Conservation (phyloP, 768 basidiomycete species). For the Boletus subcaerulescens region DNA sequence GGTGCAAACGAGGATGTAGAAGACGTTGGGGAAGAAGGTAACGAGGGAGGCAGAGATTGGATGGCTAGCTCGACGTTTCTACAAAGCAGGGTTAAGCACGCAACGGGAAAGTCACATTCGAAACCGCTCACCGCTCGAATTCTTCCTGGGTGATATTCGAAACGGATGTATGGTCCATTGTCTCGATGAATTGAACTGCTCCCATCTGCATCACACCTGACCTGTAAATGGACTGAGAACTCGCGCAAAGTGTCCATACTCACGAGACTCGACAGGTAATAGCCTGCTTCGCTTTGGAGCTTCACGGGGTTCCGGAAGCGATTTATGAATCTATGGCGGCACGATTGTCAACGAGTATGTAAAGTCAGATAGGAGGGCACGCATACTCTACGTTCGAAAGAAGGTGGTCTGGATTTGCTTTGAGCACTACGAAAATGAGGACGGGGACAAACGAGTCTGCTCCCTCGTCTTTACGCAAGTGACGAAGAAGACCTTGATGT, state of each 20-base stretch:
- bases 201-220: conserved; percentile 62
- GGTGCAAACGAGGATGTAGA: conserved; percentile 37
- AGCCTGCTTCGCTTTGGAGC: conserved; percentile 92
- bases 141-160: conserved; percentile 94
- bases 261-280: conserved; percentile 94
- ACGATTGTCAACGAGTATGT: neutral
- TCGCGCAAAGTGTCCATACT: conserved; percentile 22
- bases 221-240: conserved; percentile 1
- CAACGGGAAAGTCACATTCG: neutral
- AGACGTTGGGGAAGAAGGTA: conserved; percentile 32
- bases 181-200: conserved; percentile 95
- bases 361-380: neutral
- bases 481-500: conserved; percentile 76
- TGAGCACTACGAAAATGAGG: conserved; percentile 89
- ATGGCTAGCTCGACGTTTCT: conserved; percentile 64
- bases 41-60: conserved; percentile 39
- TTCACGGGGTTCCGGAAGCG: conserved; percentile 89
- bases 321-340: conserved; percentile 75
- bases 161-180: conserved; percentile 92
- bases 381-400: conserved; percentile 93
- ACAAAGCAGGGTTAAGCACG: conserved; percentile 3
- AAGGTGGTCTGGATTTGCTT: conserved; percentile 90
- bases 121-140: conserved; percentile 67
- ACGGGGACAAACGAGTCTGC: conserved; percentile 96
- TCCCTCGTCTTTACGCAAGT: conserved; percentile 78